These are phyloP conservation scores for Phialophora chinensis DNA, from an alignment of 2,329 filamentous ascomycete species.

Conservation along the genomic window DNA sequence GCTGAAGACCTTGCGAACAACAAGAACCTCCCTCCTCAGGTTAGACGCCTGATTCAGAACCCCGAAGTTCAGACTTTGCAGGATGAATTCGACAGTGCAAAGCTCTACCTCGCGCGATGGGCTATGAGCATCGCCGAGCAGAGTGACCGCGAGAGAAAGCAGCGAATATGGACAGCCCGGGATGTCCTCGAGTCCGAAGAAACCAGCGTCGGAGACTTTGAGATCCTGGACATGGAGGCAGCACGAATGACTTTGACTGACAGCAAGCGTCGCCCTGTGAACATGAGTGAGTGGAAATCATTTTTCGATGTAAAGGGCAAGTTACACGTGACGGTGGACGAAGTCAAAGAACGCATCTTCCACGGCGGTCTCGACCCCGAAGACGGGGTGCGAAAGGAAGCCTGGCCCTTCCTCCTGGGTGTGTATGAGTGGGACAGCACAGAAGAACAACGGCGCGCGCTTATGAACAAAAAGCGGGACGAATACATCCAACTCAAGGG, in stretches of 20 bases:
- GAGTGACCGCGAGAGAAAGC: slow-evolving; percentile 82
- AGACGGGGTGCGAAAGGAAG: slow-evolving; percentile 92
- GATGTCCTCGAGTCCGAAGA: slow-evolving; percentile 94
- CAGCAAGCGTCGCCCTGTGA: slow-evolving; percentile 72
- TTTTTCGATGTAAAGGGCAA: slow-evolving; percentile 82
- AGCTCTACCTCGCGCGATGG: slow-evolving; percentile 93
- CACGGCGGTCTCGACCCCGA: slow-evolving; percentile 88
- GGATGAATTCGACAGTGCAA: slow-evolving; percentile 95
- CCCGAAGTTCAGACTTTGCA: slow-evolving; percentile 94
- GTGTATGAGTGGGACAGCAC: slow-evolving; percentile 95
- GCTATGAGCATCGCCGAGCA: slow-evolving; percentile 99
- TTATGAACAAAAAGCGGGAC: slow-evolving; percentile 84
- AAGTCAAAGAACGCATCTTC: slow-evolving; percentile 97
- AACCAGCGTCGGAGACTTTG: slow-evolving; percentile 93
- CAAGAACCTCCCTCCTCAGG: slow-evolving; percentile 85
- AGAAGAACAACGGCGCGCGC: slow-evolving; percentile 78
- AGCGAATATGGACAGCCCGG: slow-evolving; percentile 89
- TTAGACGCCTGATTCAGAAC: slow-evolving; percentile 82
- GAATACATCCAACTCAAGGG: slow-evolving; percentile 94
- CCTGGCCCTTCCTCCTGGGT: slow-evolving; percentile 91
- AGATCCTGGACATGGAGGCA: slow-evolving; percentile 81
- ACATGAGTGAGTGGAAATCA: slow-evolving; percentile 83
- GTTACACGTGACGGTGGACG: slow-evolving; percentile 80
- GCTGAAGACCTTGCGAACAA: slow-evolving; percentile 93
- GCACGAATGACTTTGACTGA: slow-evolving; percentile 76